A percentile compares a stretch with the other conserved stretches of the same genome.
phyloP scores from a whole-genome alignment of 768 basidiomycete genomes.

The Scleroderma citrinum region DNA sequence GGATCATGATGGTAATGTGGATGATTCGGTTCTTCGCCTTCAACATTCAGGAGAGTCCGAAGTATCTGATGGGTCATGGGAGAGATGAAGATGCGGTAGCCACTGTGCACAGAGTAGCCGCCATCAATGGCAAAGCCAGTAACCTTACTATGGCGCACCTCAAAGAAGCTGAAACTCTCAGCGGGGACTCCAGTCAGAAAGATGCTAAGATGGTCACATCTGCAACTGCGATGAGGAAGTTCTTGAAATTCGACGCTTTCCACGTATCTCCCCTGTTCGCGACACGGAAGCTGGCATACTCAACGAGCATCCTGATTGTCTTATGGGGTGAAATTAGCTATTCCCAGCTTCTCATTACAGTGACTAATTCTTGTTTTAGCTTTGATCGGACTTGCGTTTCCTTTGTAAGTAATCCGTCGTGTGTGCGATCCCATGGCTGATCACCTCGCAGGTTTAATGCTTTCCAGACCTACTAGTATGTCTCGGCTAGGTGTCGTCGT shows the following conservation, averaged over 20 bases:
- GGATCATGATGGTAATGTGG: slow-evolving; percentile 60
- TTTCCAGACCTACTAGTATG: slow-evolving; percentile 49
- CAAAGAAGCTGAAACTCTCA: slow-evolving; percentile 12
- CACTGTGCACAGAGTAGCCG: slow-evolving; percentile 57
- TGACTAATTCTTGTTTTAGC: slow-evolving; percentile 32
- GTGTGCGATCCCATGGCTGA: neutral
- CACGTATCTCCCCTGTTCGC: slow-evolving; percentile 47
- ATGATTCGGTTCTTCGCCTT: slow-evolving; percentile 61
- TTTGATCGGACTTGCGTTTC: slow-evolving; percentile 72
- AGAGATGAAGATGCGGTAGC: slow-evolving; percentile 55
- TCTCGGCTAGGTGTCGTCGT: neutral
- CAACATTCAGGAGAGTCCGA: slow-evolving; percentile 62
- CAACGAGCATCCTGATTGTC: slow-evolving; percentile 43
- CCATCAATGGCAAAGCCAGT: slow-evolving; percentile 48
- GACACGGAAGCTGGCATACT: slow-evolving; percentile 43
- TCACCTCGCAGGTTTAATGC: slow-evolving; percentile 38
- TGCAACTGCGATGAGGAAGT: slow-evolving; percentile 35
- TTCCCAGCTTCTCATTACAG: neutral
- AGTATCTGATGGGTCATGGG: slow-evolving; percentile 67
- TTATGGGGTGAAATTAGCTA: slow-evolving; percentile 39
- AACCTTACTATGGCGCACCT: slow-evolving; percentile 50
- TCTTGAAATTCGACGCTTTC: slow-evolving; percentile 31
- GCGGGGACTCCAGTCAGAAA: neutral
- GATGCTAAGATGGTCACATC: slow-evolving; percentile 22
- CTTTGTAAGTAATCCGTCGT: slow-evolving; percentile 38